Percentiles rank a stretch among this genome's conserved stretches.
Evolutionary conservation across 1,284 basidiomycete species (phyloP).

Genomic region (Ganoderma meredithae): DNA sequence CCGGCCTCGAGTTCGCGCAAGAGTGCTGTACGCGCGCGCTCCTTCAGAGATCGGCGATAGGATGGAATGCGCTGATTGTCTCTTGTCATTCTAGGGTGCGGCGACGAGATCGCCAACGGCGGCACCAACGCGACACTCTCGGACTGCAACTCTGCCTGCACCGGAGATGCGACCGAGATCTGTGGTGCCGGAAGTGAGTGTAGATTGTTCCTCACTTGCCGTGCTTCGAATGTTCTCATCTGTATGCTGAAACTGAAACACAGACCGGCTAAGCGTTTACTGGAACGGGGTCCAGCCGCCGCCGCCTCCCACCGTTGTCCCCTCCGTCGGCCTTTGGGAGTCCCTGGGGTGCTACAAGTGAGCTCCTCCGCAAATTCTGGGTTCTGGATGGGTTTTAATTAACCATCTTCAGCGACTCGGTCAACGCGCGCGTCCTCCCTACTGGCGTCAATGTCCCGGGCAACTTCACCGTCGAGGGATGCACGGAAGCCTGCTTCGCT

Average conservation of each 20-base stretch:
- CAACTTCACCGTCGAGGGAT: constrained; percentile 63
- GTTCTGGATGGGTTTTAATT: not conserved
- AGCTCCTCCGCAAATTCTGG: constrained; percentile 29
- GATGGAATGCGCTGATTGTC: constrained; percentile 11
- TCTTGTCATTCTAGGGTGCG: constrained; percentile 58
- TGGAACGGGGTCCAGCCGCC: constrained; percentile 65
- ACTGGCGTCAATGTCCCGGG: constrained; percentile 50
- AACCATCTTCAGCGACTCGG: constrained; percentile 51
- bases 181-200: constrained; percentile 59
- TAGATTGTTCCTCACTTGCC: constrained; percentile 4
- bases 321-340: constrained; percentile 64
- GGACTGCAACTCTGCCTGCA: constrained; percentile 70
- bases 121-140: constrained; percentile 52
- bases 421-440: constrained; percentile 55
- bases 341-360: constrained; percentile 74
- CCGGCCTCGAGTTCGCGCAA: constrained; percentile 64
- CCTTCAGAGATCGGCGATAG: constrained; percentile 6
- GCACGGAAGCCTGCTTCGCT: constrained; percentile 67
- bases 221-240: constrained; percentile 15
- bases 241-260: not conserved
- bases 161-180: constrained; percentile 60
- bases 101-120: constrained; percentile 57
- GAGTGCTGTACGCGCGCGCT: constrained; percentile 63
- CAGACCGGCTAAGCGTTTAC: constrained; percentile 66
- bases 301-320: constrained; percentile 55